Conservation (phyloP, 1,139 yeast species). For the Scheffersomyces insectosa region DNA sequence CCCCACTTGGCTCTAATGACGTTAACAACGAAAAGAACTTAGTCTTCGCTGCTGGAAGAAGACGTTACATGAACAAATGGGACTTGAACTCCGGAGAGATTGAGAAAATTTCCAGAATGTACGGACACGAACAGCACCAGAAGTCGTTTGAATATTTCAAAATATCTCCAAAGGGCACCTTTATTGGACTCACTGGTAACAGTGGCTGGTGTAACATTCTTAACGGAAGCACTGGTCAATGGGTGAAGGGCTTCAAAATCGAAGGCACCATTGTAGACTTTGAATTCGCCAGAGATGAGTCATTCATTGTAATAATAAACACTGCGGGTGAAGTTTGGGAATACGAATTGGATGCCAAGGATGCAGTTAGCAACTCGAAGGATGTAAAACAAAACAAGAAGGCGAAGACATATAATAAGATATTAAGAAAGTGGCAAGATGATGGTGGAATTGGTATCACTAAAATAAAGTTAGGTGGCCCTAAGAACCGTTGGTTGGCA, state of each 20-base stretch:
- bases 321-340: constrained; percentile 92
- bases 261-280: constrained; percentile 85
- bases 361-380: constrained; percentile 1
- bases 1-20: constrained; percentile 43
- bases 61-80: constrained; percentile 92
- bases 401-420: constrained; percentile 31
- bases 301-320: constrained; percentile 61
- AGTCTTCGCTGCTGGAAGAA: constrained; percentile 86
- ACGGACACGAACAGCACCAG: constrained; percentile 87
- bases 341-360: constrained; percentile 50
- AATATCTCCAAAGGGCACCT: constrained; percentile 68
- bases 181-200: constrained; percentile 75
- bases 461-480: constrained; percentile 76
- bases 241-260: constrained; percentile 82
- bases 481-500: constrained; percentile 78
- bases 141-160: constrained; percentile 85
- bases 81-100: constrained; percentile 73
- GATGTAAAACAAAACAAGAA: constrained; percentile 10
- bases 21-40: constrained; percentile 27
- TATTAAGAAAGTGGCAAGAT: constrained; percentile 78
- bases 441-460: constrained; percentile 87
- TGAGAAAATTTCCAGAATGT: constrained; percentile 84
- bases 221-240: constrained; percentile 77
- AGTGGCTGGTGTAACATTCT: constrained; percentile 89
- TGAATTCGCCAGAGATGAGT: constrained; percentile 63